phyloP scores from a whole-genome alignment of 768 basidiomycete species.

The Leccinum subtestaceum region DNA sequence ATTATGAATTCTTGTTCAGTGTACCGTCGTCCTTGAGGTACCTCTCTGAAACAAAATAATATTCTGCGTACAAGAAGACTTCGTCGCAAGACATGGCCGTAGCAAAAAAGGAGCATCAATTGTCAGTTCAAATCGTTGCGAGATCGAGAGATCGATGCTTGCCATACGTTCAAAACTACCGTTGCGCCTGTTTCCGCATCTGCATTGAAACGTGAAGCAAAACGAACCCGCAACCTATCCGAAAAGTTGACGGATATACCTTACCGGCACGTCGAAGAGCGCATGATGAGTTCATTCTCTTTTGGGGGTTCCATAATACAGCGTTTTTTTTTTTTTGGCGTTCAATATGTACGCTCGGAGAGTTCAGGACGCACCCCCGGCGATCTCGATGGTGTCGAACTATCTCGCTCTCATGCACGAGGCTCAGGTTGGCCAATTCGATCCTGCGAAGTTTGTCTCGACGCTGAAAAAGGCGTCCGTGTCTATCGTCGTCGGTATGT shows the following conservation, averaged over 20 bases:
- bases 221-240: background rate
- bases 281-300: no score
- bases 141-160: background rate
- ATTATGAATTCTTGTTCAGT: constrained; percentile 4
- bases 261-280: background rate
- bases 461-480: background rate
- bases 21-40: constrained; percentile 11
- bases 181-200: constrained; percentile 4
- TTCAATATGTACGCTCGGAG: background rate
- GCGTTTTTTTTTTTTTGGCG: background rate
- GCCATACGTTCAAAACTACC: constrained; percentile 14
- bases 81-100: constrained; percentile 15
- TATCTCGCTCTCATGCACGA: background rate
- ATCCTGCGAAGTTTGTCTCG: background rate
- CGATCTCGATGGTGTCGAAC: background rate
- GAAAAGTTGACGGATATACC: background rate
- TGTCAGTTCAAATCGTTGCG: background rate
- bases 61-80: constrained; percentile 8
- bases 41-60: constrained; percentile 6
- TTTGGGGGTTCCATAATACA: background rate
- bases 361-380: background rate
- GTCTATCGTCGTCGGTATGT: background rate
- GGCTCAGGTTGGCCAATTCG: background rate
- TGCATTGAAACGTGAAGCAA: background rate
- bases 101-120: background rate